Base-by-base conservation (phyloP, 768 basidiomycete genomes). In the Termitomyces sp. region DNA sequence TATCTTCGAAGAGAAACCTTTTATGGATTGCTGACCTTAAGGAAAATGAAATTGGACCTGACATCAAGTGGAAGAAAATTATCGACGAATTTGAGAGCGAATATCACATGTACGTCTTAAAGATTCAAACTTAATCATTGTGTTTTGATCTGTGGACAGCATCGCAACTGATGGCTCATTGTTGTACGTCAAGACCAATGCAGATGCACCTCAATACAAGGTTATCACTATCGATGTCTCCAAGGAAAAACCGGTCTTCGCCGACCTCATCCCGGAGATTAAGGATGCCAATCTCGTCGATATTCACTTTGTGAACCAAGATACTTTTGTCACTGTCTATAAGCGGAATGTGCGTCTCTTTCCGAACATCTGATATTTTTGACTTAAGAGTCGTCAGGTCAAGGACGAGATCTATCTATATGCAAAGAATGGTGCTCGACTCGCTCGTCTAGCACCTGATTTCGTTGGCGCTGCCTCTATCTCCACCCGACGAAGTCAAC, bases 371-470 rank as follows among this genome's bases (percentile, higher is more conserved):
- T 40, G 3, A 21, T 45, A 32, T 21, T 37, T 45, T 19, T 64
- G 22, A 53, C 56, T 54, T 26, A 38, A 19, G 38, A n/a, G 17
- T 35, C 17, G 42, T 35, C 50, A 86, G 87, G 87, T 92, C 64
- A 86, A 84, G 56, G 88, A 92, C 62, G 87, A 90, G 68, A 75
- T 93, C 32, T 88, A 90, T 67, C 66, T 93, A 42, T 84, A 88
- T 69, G 71, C 79, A 35, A 71, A 77, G 45, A 66, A 68, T 5
- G 90, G 90, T 26, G 61, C 72, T 58, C 75, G 71, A 47, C 58
- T 87, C 49, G 66, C 68, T 19, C 85, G 83, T 15, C 67, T 93
- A 22, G 85, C 79, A 5, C 69, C 77, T 14, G 81, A 86, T 50
- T 84, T 86, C 54, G 83, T 93, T 38, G 90, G 90, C 22, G 73